Evolutionary conservation across 1,139 yeast genomes (phyloP), one percentile per base, ranked within the genome.

Genomic region (Geotrichum histeridarum): DNA sequence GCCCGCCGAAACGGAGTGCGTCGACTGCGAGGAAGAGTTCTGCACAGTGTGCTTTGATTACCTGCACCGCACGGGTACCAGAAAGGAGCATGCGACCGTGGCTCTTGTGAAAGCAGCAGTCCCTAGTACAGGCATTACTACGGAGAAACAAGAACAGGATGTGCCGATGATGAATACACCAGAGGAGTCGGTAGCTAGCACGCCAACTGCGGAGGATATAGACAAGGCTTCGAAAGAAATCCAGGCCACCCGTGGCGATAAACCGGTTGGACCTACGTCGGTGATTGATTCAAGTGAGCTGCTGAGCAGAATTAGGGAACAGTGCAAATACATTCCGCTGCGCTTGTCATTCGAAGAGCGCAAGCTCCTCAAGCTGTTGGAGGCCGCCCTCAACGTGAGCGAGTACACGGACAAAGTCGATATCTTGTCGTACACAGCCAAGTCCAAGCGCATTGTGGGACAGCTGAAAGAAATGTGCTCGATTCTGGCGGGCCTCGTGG

Each of bases 391-490:
- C 50, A 79, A 82, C 60, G 91, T 84, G 5, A 81, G 86, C n/a
- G 90, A 84, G 63, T 84, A 84, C 66, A 84, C 90, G 0, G 89
- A 84, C 64, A 78, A 81, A 60, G 86, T 84, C 41, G 91, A 84
- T 65, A 81, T 84, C 45, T 65, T 82, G 41, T 73, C 84, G 1
- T 81, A 82, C 61, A 73, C 79, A 6, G 81, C 89, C 5, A 83
- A 83, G 63, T 73, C 86, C 1, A 82, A 78, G 64, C 74, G 90
- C 57, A 84, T 84, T 41, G 82, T 84, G 1, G 79, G 79, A 22
- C 90, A 84, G 67, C 69, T 84, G 59, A 79, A 80, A 57, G 90
- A 84, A 63, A 80, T 84, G 69, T 84, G 91, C 66, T 82, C 89
- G 1, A 84, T 85, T 14, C 69, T 84, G 53, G 83, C 87, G 1